Percentiles rank a stretch among this genome's conserved stretches.
phyloP scores from a whole-genome alignment of 2,329 filamentous ascomycete species.

The Xylaria sp. region DNA sequence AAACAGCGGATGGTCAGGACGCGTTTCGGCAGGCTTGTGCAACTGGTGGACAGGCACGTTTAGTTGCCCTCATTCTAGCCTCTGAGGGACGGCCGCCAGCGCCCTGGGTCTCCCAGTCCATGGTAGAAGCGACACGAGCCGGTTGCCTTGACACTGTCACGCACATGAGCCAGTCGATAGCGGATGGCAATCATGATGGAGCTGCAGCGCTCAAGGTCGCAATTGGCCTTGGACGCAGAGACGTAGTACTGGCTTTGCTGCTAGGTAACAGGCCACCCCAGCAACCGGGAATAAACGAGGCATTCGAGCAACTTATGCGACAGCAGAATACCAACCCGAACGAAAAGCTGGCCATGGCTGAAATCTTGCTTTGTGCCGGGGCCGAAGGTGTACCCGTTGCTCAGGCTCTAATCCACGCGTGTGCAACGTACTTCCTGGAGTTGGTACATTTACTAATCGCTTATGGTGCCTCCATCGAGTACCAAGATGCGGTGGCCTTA shows the following conservation, averaged over 20 bases:
- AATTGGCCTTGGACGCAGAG: slow-evolving; percentile 60
- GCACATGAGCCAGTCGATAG: slow-evolving; percentile 62
- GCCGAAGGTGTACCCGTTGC: slow-evolving; percentile 64
- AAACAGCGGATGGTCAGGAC: slow-evolving; percentile 62
- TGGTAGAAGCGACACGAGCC: slow-evolving; percentile 63
- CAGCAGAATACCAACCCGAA: slow-evolving; percentile 59
- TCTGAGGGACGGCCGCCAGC: slow-evolving; percentile 60
- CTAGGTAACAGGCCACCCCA: slow-evolving; percentile 65
- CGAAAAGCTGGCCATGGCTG: slow-evolving; percentile 63
- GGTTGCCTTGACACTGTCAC: slow-evolving; percentile 64
- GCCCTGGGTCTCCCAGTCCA: slow-evolving; percentile 59
- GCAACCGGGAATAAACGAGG: slow-evolving; percentile 59
- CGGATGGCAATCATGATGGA: slow-evolving; percentile 64
- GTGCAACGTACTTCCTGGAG: slow-evolving; percentile 62
- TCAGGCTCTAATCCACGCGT: slow-evolving; percentile 61
- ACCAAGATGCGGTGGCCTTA: slow-evolving; percentile 61
- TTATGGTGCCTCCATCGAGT: slow-evolving; percentile 66
- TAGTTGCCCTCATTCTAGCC: slow-evolving; percentile 61
- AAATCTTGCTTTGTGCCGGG: slow-evolving; percentile 68
- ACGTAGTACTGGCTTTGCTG: slow-evolving; percentile 66
- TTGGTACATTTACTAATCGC: slow-evolving; percentile 65
- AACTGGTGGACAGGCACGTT: slow-evolving; percentile 56
- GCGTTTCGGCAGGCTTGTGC: slow-evolving; percentile 65
- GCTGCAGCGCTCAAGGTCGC: slow-evolving; percentile 65
- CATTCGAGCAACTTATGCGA: slow-evolving; percentile 61